Base-by-base conservation (phyloP, 306 rosid genomes). In the Vicia faba region DNA sequence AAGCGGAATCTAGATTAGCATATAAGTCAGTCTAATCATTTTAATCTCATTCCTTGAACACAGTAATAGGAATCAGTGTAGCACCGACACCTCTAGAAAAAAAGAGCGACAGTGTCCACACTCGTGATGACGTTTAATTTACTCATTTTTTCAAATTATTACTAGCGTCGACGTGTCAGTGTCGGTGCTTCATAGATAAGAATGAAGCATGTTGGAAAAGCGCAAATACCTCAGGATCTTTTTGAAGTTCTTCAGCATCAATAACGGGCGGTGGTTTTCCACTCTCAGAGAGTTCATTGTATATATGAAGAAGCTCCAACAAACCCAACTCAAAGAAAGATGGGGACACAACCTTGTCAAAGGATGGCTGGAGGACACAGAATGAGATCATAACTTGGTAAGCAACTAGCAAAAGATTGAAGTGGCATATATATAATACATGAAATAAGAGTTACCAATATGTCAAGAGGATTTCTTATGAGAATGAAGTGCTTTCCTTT, bases 401-500 rank as follows among this genome's bases (percentile, higher is more conserved):
- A 63, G 68, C 41, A 57, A 64, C 54, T 40, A 64, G 10, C 20
- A 15, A 19, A 46, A 15, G 53, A 46, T 46, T 46, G 2, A 46
- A 46, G 53, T 15, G 3, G 23, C 23, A 7, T 46, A 46, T 15
- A 46, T 14, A 7, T 6, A 14, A 15, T 69, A n/a, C n/a, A n/a
- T n/a, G n/a, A 19, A 40, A 51, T n/a, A 55, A 31, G 26, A 59
- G 81, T 73, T 62, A 86, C 97, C 95, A 86, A 79, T 60, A 91
- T 82, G 79, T 91, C 87, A 73, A 87, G 88, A 40, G 97, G 97
- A 73, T 86, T 91, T 69, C 95, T 75, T 26, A 77, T 87, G 76
- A 91, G 69, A 70, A 91, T 78, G 75, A 88, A 75, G 81, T 91
- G 97, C 77, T 83, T 91, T 71, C 97, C 97, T 66, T 81, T 84